Conservation (phyloP, 2,329 filamentous ascomycete genomes). For the Xylaria sp. region DNA sequence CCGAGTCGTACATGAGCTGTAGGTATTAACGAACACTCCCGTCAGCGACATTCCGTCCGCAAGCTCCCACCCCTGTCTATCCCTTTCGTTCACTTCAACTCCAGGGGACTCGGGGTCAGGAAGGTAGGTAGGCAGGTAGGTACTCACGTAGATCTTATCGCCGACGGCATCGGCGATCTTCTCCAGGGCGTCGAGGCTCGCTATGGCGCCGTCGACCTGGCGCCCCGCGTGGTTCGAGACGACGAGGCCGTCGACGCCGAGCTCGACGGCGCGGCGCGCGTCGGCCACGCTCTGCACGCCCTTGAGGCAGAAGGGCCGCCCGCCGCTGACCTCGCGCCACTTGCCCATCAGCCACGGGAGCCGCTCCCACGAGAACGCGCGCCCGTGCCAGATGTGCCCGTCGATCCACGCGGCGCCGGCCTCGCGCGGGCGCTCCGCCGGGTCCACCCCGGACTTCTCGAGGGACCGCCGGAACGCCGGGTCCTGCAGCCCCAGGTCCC, state of each 20-base stretch:
- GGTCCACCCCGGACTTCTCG: slow-evolving; percentile 55
- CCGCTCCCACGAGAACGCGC: slow-evolving; percentile 65
- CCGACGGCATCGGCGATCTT: slow-evolving; percentile 52
- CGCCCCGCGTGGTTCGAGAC: slow-evolving; percentile 61
- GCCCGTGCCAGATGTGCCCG: slow-evolving; percentile 62
- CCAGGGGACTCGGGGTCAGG: too few species aligned
- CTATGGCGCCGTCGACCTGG: slow-evolving; percentile 64
- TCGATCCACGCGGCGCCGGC: slow-evolving; percentile 67
- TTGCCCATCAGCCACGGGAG: slow-evolving; percentile 61
- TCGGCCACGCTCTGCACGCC: slow-evolving; percentile 64
- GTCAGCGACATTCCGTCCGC: neutral
- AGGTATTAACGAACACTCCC: too few species aligned
- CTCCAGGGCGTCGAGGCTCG: slow-evolving; percentile 61
- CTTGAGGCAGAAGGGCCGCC: slow-evolving; percentile 63
- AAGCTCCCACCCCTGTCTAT: too few species aligned
- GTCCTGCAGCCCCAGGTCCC: slow-evolving; percentile 59
- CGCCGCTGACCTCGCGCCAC: slow-evolving; percentile 61
- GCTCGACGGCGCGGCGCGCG: slow-evolving; percentile 58
- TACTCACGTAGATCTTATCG: slow-evolving; percentile 35
- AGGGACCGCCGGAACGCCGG: slow-evolving; percentile 61
- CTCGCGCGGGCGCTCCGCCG: slow-evolving; percentile 51
- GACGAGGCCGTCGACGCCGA: slow-evolving; percentile 63
- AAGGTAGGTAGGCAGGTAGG: slow-evolving; percentile 2
- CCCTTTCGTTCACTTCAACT: too few species aligned
- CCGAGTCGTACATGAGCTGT: slow-evolving; percentile 63